Base-by-base conservation (phyloP, 2,329 filamentous ascomycete genomes). In the Talaromyces sp. region DNA sequence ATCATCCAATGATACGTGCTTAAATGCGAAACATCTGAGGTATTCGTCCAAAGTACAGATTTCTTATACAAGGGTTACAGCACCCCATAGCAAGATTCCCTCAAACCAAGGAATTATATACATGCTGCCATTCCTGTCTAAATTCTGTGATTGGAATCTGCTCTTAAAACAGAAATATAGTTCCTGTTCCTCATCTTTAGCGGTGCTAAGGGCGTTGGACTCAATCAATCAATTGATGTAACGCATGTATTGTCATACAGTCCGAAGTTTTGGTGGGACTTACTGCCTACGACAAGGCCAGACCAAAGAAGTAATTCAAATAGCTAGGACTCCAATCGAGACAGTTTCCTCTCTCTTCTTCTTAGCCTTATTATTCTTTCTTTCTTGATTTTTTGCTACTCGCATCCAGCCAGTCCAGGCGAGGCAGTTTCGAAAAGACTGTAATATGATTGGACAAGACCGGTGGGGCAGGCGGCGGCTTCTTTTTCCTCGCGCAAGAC, bases 391-490 rank as follows among this genome's bases (percentile, higher is more conserved):
- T 2, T 38, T n/a, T n/a, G n/a, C n/a, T n/a, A 6, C 6, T 8
- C 8, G 5, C 12, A 8, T 7, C 17, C 7, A n/a, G 17, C 35
- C 35, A 38, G 35, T 38, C 35, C 35, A n/a, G 17, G 14, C 35
- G 14, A 38, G 17, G 35, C 35, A n/a, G 35, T 38, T 38, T 38
- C 35, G 17, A 29, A 48, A 26, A 52, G 10, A 10, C 48, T 52
- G 24, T 29, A 52, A 29, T 29, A 17, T 60, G 54, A 60, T 60
- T 60, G 58, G 58, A 8, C 32, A 26, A 21, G 4, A 2, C 27
- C n/a, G 6, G 31, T 46, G 19, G 29, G 53, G 31, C 29, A 9
- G 6, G 5, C 21, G 8, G 24, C 24, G 31, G 53, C n/a, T 48
- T 48, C 26, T 32, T 19, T 46, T 56, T 57, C 55, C 31, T 35